Conservation (phyloP, 305 asterid species). For the Nicotiana rustica region DNA sequence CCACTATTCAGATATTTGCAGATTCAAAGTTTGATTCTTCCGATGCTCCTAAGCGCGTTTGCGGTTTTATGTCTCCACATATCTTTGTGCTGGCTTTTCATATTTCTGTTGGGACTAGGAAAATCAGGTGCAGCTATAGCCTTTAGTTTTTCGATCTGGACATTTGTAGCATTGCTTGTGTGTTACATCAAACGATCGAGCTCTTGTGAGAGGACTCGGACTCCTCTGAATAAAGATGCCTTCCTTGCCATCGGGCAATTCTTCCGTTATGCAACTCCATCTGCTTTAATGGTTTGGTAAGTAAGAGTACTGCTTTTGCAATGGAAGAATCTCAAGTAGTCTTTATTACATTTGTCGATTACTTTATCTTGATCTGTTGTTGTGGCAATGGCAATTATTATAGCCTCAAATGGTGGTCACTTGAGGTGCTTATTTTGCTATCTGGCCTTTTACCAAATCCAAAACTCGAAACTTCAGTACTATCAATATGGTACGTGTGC, state of each 20-base stretch:
- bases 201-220: conserved; percentile 51
- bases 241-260: conserved; percentile 48
- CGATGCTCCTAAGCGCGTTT: conserved; percentile 56
- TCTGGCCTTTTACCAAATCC: conserved; percentile 65
- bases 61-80: conserved; percentile 53
- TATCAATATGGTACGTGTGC: conserved; percentile 56
- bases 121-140: conserved; percentile 62
- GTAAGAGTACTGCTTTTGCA: neutral
- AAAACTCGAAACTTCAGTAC: conserved; percentile 62
- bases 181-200: conserved; percentile 54
- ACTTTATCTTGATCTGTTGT: too few species aligned
- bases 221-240: conserved; percentile 41
- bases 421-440: conserved; percentile 51
- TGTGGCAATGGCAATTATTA: neutral
- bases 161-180: conserved; percentile 50
- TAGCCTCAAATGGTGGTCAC: conserved; percentile 68
- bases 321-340: neutral
- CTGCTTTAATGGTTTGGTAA: conserved; percentile 71
- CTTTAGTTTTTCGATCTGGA: conserved; percentile 57
- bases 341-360: neutral
- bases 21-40: conserved; percentile 60
- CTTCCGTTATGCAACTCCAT: conserved; percentile 58
- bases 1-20: conserved; percentile 58
- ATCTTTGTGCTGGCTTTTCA: conserved; percentile 58
- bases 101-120: conserved; percentile 53